These are phyloP conservation scores for Eimeria mitis DNA, from an alignment of 169 alveolate species.

Conservation along the genomic window DNA sequence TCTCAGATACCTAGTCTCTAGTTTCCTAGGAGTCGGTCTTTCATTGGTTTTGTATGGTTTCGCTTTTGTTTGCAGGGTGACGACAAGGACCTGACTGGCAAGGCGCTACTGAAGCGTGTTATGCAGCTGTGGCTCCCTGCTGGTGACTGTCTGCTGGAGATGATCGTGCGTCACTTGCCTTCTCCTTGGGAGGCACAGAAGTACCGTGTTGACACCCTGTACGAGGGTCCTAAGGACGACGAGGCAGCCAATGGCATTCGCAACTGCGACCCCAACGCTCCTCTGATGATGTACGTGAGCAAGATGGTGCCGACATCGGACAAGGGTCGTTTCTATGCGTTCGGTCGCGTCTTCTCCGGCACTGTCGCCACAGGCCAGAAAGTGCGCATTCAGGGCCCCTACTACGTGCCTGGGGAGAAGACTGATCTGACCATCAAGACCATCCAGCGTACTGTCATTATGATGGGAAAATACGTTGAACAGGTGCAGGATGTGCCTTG, in stretches of 20 bases:
- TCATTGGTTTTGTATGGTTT: neutral
- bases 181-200: conserved; percentile 99
- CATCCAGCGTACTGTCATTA: conserved; percentile 99
- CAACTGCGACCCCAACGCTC: conserved; percentile 99
- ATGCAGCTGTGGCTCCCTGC: conserved; percentile 99
- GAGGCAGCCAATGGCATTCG: conserved; percentile 98
- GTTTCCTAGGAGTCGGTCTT: neutral
- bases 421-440: conserved; percentile 97
- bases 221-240: conserved; percentile 99
- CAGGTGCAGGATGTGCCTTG: conserved; percentile 99
- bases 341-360: conserved; percentile 99
- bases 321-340: conserved; percentile 99
- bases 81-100: conserved; percentile 97
- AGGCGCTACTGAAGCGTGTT: conserved; percentile 98
- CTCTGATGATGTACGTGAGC: conserved; percentile 99
- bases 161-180: conserved; percentile 99
- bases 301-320: conserved; percentile 99
- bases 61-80: conserved; percentile 81
- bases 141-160: conserved; percentile 99
- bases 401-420: conserved; percentile 99
- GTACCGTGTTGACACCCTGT: conserved; percentile 98
- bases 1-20: neutral
- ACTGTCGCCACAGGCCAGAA: conserved; percentile 97
- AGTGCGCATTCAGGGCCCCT: conserved; percentile 99
- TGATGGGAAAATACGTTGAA: conserved; percentile 99